Conservation (phyloP, 2,329 filamentous ascomycete species). For the Aspergillus piperis region DNA sequence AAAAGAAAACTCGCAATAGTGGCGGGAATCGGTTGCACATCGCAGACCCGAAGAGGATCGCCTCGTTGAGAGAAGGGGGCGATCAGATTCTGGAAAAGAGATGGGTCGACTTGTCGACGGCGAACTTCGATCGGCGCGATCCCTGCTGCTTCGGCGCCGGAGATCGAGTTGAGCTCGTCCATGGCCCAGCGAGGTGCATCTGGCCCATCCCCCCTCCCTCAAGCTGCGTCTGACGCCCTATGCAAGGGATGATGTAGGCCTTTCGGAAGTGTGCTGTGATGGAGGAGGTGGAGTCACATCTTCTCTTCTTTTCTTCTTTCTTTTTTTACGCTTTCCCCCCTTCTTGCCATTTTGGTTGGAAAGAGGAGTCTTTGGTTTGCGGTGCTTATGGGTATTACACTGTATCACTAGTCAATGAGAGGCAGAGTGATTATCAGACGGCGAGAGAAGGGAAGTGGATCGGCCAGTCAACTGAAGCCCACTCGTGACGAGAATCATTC, state of each 20-base stretch:
- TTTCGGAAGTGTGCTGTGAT: neutral
- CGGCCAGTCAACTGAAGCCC: neutral
- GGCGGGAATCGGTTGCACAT: conserved; percentile 1
- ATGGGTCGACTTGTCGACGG: conserved; percentile 17
- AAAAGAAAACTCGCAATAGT: neutral
- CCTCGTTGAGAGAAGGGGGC: conserved; percentile 22
- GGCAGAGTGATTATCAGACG: neutral
- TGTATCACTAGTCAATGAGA: conserved; percentile 6
- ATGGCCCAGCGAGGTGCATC: conserved; percentile 6
- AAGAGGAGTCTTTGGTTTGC: neutral
- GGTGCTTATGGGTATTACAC: conserved; percentile 1
- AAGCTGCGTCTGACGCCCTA: conserved; percentile 15
- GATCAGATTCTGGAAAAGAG: conserved; percentile 27
- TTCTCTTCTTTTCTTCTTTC: conserved; percentile 1
- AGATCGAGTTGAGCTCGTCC: conserved; percentile 8
- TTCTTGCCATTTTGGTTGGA: neutral
- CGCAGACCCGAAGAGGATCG: conserved; percentile 6
- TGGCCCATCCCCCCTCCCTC: conserved; percentile 1
- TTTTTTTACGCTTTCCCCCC: neutral
- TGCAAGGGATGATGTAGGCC: conserved; percentile 23
- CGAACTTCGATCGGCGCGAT: conserved; percentile 19
- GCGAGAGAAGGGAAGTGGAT: neutral
- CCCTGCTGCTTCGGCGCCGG: conserved; percentile 9
- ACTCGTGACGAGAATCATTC: neutral
- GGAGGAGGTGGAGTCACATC: neutral